Evolutionary conservation across 768 basidiomycete species (phyloP), one percentile per base, ranked within the genome.

Genomic region (Termitomyces titanicus): DNA sequence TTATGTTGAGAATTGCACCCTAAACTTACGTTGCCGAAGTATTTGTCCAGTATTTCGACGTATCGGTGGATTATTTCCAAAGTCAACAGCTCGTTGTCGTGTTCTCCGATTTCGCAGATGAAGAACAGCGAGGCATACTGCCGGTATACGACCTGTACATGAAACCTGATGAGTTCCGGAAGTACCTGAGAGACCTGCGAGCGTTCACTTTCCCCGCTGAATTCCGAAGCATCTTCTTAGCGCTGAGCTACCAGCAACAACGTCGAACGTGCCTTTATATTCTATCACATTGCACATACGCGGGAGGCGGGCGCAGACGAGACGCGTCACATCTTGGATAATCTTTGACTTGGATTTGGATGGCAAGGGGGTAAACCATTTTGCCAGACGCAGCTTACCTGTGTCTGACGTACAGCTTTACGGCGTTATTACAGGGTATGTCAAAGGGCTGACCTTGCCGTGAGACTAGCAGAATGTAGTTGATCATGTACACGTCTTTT

Each of bases 211-310:
- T 71, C 37, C 61, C 66, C 37, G 67, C 71, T 73, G 56, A 17
- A 57, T 34, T 33, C 33, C 45, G 18, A 43, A 45, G 35, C 9
- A 38, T 11, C 40, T 48, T 45, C 27, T 51, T 33, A 56, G 50
- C 15, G 27, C 8, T 12, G 75, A 58, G 20, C 72, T 69, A 58
- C 72, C 69, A 27, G 71, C 72, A 63, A 24, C 37, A 34, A 35
- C 12, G 17, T 40, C 18, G 18, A 25, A 59, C 81, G 59, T 56
- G 88, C 95, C 95, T 76, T 95, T 97, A 77, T 97, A 97, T 68
- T 98, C 96, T 38, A 98, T 72, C 65, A 98, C 89, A 72, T 98
- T 98, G 68, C 94, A 97, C 92, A 94, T 95, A 53, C 89, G 79
- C 47, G 90, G 91, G 55, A 90, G 80, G 48, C 96, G 81, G 49